Base-by-base conservation (phyloP, 805 yeast genomes). In the Starmerella riodocensis region DNA sequence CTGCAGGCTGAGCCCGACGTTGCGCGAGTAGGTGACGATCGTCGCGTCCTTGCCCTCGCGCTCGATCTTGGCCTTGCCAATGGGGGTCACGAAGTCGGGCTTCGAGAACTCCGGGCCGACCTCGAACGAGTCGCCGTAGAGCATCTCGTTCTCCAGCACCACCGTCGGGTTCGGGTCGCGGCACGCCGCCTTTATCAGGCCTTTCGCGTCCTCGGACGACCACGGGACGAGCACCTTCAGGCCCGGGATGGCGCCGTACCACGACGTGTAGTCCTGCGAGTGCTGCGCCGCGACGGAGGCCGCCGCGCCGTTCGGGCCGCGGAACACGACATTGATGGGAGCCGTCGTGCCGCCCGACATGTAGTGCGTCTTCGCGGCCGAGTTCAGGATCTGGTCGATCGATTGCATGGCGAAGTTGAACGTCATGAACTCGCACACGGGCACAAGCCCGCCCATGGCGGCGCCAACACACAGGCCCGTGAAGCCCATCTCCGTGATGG, bases 251-350 rank as follows among this genome's bases (percentile, higher is more conserved):
- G 93, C 70, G 51, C 95, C 97, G 67, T 91, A 91, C 98, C 98
- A 91, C 39, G 95, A 85, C 41, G 94, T 72, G 64, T 76, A 91
- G 67, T 85, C 93, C 69, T 91, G 99, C 21, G 98, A 91, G 69
- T 91, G 99, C 68, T 91, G 99, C 43, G 99, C 99, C 55, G 75
- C 99, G 53, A 91, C 98, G 74, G 97, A 97, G 36, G 96, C 96
- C 53, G 98, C 95, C 36, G 98, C 95, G 66, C 98, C 99, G 65
- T 91, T 91, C 47, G 99, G 97, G 57, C 99, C 99, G 68, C 99
- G 79, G 73, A 91, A 91, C 40, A 94, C 86, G 59, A 88, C 83
- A 66, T 83, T 86, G 71, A 96, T 86, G 48, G 88, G 88, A 28
- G 39, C 42, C 66, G 86, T 95, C 48, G 77, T 81, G 71, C 99